phyloP scores from a whole-genome alignment of 75 land plant species.

The Selaginella tamariscina region DNA sequence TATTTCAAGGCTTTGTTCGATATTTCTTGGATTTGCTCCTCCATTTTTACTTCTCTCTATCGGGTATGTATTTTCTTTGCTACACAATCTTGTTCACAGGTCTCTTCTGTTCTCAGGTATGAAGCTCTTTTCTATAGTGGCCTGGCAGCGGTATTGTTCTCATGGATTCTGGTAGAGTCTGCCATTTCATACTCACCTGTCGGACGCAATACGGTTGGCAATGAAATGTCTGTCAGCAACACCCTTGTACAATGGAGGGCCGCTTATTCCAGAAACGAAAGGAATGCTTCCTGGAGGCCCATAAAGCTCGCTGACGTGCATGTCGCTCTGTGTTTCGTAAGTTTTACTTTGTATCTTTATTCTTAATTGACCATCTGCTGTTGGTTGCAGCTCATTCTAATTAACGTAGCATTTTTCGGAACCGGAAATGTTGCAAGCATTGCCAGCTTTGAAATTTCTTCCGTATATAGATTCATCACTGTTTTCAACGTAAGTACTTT shows the following conservation, averaged over 20 bases:
- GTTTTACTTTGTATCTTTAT: neutral
- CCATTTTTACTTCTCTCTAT: constrained; percentile 80
- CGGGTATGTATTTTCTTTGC: constrained; percentile 38
- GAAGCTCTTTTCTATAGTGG: constrained; percentile 85
- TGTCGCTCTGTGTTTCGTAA: constrained; percentile 10
- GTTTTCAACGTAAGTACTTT: constrained; percentile 62
- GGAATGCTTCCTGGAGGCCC: neutral
- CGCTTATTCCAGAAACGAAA: neutral
- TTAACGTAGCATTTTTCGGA: constrained; percentile 91
- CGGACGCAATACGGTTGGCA: neutral
- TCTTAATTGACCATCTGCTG: neutral
- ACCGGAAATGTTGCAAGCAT: constrained; percentile 92
- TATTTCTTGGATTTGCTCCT: constrained; percentile 88
- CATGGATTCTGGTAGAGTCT: constrained; percentile 76
- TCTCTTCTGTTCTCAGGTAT: constrained; percentile 44
- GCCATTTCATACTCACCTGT: constrained; percentile 28
- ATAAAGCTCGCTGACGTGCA: neutral
- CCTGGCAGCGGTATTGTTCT: constrained; percentile 52
- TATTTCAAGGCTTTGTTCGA: constrained; percentile 57
- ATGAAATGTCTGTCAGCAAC: neutral
- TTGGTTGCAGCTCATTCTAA: constrained; percentile 57
- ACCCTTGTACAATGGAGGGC: neutral
- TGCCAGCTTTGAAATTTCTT: constrained; percentile 94
- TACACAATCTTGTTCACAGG: neutral
- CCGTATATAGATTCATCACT: constrained; percentile 90